phyloP scores from a whole-genome alignment of 1,284 basidiomycete genomes.

The Moesziomyces antarcticus region DNA sequence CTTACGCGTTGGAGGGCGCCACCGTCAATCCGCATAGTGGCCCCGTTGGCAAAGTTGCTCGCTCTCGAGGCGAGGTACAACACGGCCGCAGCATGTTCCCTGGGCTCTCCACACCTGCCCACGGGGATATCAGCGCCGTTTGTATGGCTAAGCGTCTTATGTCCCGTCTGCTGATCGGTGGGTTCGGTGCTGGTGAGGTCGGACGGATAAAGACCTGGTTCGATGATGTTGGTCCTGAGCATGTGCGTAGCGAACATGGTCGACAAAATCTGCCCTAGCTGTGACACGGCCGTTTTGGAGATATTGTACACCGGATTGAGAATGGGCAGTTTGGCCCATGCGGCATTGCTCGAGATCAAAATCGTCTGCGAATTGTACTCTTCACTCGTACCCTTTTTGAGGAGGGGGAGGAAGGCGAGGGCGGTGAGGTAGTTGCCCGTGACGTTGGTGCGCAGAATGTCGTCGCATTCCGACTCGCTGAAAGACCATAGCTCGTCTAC shows the following conservation, averaged over 20 bases:
- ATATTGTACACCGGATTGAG: slow-evolving; percentile 56
- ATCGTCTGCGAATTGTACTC: slow-evolving; percentile 37
- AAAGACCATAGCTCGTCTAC: slow-evolving; percentile 45
- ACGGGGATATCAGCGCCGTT: slow-evolving; percentile 52
- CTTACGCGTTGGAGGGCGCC: slow-evolving; percentile 47
- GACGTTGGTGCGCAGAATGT: slow-evolving; percentile 41
- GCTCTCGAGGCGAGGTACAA: slow-evolving; percentile 26
- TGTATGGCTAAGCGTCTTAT: slow-evolving; percentile 32
- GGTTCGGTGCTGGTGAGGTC: slow-evolving; percentile 33
- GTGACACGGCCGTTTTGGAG: slow-evolving; percentile 43
- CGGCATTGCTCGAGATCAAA: slow-evolving; percentile 45
- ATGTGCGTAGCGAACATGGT: slow-evolving; percentile 37
- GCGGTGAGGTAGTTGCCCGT: slow-evolving; percentile 46
- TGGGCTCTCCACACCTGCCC: slow-evolving; percentile 34
- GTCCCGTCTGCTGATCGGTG: slow-evolving; percentile 17
- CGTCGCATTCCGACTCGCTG: slow-evolving; percentile 19
- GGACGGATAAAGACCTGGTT: slow-evolving; percentile 47
- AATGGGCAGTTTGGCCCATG: slow-evolving; percentile 47
- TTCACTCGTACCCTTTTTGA: slow-evolving; percentile 14
- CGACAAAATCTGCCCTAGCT: slow-evolving; percentile 36
- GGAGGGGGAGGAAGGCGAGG: slow-evolving; percentile 34
- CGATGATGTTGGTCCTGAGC: slow-evolving; percentile 36
- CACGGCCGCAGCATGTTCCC: slow-evolving; percentile 38
- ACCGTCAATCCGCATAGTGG: slow-evolving; percentile 43
- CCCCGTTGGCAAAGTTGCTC: slow-evolving; percentile 42